These are phyloP conservation scores for Fragilariopsis cylindrus DNA, from an alignment of 108 stramenopile species.

Conservation along the genomic window DNA sequence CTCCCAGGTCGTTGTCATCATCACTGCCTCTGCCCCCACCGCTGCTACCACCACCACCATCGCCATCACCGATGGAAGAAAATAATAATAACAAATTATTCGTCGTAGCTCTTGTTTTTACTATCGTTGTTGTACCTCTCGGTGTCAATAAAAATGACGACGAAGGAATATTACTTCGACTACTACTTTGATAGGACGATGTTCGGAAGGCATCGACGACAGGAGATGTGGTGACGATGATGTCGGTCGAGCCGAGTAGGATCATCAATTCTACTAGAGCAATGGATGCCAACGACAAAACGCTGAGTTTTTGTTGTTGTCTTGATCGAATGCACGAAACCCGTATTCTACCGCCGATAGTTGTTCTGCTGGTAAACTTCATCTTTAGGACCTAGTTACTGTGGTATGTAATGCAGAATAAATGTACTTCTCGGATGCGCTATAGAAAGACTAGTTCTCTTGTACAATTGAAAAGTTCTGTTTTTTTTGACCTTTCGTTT, in stretches of 20 bases:
- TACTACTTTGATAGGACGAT: background rate
- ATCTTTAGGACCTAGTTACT: no score
- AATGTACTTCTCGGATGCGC: no score
- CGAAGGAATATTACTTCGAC: background rate
- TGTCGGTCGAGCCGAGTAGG: slow-evolving; percentile 27
- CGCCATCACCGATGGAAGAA: slow-evolving; percentile 40
- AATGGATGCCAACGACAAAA: background rate
- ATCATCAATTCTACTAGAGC: slow-evolving; percentile 30
- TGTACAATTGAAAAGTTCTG: no score
- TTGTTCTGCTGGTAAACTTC: no score
- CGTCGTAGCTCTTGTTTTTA: background rate
- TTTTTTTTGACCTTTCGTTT: no score
- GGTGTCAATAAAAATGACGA: slow-evolving; percentile 8
- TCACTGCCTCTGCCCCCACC: slow-evolving; percentile 20
- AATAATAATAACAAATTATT: background rate
- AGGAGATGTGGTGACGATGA: background rate
- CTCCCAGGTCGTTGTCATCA: slow-evolving; percentile 19
- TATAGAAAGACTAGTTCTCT: no score
- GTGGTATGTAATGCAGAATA: no score
- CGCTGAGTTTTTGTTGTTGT: background rate
- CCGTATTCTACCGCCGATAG: no score
- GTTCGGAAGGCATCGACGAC: background rate
- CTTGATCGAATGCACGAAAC: background rate
- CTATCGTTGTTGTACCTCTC: background rate
- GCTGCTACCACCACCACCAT: background rate